Conservation (phyloP, 164 flowering plant species). For the Annona cherimola region DNA sequence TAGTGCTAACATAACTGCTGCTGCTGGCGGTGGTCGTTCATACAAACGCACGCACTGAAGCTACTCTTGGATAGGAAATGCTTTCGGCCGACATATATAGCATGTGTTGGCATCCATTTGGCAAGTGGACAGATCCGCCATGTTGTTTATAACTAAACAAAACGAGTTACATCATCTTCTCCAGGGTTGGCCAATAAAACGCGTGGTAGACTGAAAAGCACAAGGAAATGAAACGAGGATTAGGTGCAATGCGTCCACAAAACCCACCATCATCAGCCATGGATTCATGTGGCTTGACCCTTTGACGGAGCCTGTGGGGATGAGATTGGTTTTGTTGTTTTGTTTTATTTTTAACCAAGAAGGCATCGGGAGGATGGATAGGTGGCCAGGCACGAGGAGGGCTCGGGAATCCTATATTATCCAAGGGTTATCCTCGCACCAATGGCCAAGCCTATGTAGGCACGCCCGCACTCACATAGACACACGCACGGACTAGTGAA, state of each 20-base stretch:
- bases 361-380: not conserved
- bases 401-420: not conserved
- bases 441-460: not conserved
- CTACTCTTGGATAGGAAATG: not conserved
- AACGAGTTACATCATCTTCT: not conserved
- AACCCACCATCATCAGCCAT: not conserved
- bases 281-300: not conserved
- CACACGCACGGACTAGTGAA: no score
- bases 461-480: not conserved
- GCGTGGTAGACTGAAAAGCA: not conserved
- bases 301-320: not conserved
- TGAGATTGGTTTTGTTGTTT: not conserved
- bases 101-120: not conserved
- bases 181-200: not conserved
- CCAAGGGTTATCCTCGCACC: not conserved
- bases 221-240: not conserved
- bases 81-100: not conserved
- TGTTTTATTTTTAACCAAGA: not conserved
- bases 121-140: not conserved
- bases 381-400: not conserved
- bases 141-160: not conserved
- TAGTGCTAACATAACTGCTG: no score
- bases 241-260: not conserved
- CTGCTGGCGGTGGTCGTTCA: no score
- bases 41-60: no score